These are phyloP conservation scores for Lichtheimia hyalospora DNA, from an alignment of 371 early-diverging fungal species.

Conservation along the genomic window DNA sequence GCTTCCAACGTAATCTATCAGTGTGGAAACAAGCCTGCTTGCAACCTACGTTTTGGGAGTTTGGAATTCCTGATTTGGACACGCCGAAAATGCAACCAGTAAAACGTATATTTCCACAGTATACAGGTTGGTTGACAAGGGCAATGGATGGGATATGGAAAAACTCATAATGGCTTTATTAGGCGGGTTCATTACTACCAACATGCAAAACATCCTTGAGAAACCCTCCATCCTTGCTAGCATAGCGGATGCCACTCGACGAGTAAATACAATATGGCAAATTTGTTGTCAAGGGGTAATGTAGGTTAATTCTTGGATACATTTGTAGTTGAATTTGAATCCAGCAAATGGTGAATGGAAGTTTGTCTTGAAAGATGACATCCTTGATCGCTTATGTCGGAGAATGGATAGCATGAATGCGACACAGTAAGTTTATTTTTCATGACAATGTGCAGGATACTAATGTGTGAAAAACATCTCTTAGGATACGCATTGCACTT, in stretches of 20 bases:
- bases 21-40: background rate
- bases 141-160: background rate
- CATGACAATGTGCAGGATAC: background rate
- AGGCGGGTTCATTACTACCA: background rate
- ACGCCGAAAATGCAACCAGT: background rate
- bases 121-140: background rate
- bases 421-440: background rate
- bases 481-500: background rate
- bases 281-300: background rate
- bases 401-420: background rate
- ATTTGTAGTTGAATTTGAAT: background rate
- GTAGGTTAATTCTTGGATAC: background rate
- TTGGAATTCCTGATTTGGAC: background rate
- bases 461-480: background rate
- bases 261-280: background rate
- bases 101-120: background rate
- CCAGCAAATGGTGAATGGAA: background rate
- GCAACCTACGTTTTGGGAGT: background rate
- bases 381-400: background rate
- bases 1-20: background rate
- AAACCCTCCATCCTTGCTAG: background rate
- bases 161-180: background rate
- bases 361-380: background rate
- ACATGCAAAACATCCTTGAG: background rate
- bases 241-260: background rate